Conservation (phyloP, 225 moss, liverwort and hornwort genomes). For the Asterella californica region DNA sequence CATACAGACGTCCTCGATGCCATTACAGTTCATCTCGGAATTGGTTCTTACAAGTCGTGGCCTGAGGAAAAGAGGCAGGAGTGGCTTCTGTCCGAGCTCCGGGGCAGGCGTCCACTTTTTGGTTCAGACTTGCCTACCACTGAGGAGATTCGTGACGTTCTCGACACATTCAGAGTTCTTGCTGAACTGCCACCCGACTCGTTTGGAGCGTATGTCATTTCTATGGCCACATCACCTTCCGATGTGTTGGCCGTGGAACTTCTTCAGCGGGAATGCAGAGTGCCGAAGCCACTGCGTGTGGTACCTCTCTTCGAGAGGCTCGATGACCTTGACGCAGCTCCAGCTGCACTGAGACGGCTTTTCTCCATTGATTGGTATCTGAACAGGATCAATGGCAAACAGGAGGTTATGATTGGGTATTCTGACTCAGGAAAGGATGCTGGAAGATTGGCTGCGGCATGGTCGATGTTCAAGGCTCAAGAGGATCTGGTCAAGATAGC, state of each 20-base stretch:
- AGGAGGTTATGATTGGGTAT: conserved; percentile 98
- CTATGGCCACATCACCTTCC: conserved; percentile 90
- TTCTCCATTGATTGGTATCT: conserved; percentile 95
- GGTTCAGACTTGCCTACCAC: conserved; percentile 87
- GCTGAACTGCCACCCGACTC: conserved; percentile 86
- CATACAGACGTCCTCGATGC: conserved; percentile 88
- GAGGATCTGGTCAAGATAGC: conserved; percentile 92
- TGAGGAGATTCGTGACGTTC: conserved; percentile 82
- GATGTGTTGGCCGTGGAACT: conserved; percentile 92
- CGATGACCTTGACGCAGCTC: conserved; percentile 79
- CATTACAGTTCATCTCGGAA: conserved; percentile 78
- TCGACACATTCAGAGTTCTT: conserved; percentile 79
- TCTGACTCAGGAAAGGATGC: conserved; percentile 99
- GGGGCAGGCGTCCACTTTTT: conserved; percentile 81
- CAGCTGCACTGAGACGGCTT: conserved; percentile 77
- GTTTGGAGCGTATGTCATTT: conserved; percentile 95
- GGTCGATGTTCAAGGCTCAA: conserved; percentile 97
- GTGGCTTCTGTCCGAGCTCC: conserved; percentile 80
- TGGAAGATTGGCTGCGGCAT: conserved; percentile 87
- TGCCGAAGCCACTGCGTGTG: conserved; percentile 71
- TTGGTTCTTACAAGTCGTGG: conserved; percentile 91
- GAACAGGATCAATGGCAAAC: conserved; percentile 85
- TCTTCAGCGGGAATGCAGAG: conserved; percentile 84
- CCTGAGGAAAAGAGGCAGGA: conserved; percentile 75
- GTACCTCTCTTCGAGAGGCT: conserved; percentile 94